Conservation (phyloP, 2,329 filamentous ascomycete genomes). For the Thelonectria blattea region DNA sequence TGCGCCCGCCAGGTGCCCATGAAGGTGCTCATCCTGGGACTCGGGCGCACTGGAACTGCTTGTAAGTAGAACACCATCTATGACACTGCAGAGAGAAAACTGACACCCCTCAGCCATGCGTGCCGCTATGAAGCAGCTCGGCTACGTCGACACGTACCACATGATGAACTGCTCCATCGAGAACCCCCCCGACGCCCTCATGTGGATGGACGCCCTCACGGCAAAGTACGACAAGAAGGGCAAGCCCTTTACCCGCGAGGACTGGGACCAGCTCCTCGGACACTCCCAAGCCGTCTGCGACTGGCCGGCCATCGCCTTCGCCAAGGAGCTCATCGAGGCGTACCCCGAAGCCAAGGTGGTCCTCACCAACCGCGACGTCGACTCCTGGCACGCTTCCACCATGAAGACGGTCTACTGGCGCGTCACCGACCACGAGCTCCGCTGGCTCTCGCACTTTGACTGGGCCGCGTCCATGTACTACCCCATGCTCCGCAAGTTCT, state of each 20-base stretch:
- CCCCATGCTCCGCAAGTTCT: constrained; percentile 73
- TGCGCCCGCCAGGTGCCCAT: constrained; percentile 72
- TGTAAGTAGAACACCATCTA: constrained; percentile 53
- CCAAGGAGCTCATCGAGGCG: constrained; percentile 71
- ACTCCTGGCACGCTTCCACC: constrained; percentile 67
- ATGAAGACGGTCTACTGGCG: constrained; percentile 74
- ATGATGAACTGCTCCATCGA: constrained; percentile 75
- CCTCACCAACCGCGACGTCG: constrained; percentile 69
- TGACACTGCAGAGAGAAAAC: neutral
- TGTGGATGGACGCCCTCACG: constrained; percentile 73
- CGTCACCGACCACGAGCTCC: constrained; percentile 64
- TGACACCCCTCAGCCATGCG: constrained; percentile 58
- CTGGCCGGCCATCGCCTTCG: constrained; percentile 71
- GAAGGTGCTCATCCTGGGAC: constrained; percentile 73
- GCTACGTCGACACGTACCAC: constrained; percentile 74
- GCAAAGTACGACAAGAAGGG: constrained; percentile 52
- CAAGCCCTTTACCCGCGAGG: constrained; percentile 63
- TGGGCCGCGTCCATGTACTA: constrained; percentile 73
- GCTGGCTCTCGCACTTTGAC: constrained; percentile 49
- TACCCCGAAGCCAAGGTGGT: constrained; percentile 77
- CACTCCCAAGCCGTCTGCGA: constrained; percentile 72
- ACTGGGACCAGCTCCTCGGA: constrained; percentile 73
- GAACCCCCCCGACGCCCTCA: constrained; percentile 62
- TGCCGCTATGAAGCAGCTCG: constrained; percentile 68
- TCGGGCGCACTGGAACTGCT: constrained; percentile 73